phyloP scores from a whole-genome alignment of 169 alveolate species.

The Babesia microti region DNA sequence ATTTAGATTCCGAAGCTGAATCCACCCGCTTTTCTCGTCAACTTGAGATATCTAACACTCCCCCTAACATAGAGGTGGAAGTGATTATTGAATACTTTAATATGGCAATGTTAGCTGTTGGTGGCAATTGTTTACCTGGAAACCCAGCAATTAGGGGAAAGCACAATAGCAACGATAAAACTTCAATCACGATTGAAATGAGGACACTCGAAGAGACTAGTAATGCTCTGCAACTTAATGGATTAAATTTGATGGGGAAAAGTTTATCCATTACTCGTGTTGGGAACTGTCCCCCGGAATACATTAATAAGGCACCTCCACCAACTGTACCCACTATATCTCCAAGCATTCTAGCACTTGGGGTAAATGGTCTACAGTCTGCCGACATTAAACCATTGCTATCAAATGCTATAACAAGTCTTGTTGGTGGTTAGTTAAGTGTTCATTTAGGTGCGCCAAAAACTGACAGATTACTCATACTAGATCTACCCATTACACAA shows the following conservation, averaged over 20 bases:
- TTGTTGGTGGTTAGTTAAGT: no score
- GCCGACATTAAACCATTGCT: constrained; percentile 42
- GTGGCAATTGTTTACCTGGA: constrained; percentile 65
- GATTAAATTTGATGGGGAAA: constrained; percentile 46
- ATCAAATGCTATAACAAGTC: constrained; percentile 37
- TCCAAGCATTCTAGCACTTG: constrained; percentile 46
- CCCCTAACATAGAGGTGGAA: constrained; percentile 59
- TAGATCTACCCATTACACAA: constrained; percentile 12
- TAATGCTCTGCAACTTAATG: constrained; percentile 64
- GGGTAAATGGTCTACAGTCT: constrained; percentile 32
- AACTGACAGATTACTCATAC: constrained; percentile 37
- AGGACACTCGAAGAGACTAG: constrained; percentile 88
- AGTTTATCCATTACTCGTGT: constrained; percentile 25
- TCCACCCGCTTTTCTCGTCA: constrained; percentile 53
- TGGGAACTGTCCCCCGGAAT: constrained; percentile 31
- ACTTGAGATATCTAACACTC: constrained; percentile 70
- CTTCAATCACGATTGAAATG: constrained; percentile 88
- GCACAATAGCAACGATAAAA: constrained; percentile 89
- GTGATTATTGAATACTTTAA: constrained; percentile 65
- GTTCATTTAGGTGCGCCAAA: constrained; percentile 36
- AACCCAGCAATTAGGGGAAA: constrained; percentile 71
- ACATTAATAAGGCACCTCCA: constrained; percentile 34
- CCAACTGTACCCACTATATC: constrained; percentile 46
- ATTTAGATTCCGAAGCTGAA: constrained; percentile 30
- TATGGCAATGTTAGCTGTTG: constrained; percentile 55